These are phyloP conservation scores for Corynespora cassiicola DNA, from an alignment of 2,329 filamentous ascomycete species.

Conservation along the genomic window DNA sequence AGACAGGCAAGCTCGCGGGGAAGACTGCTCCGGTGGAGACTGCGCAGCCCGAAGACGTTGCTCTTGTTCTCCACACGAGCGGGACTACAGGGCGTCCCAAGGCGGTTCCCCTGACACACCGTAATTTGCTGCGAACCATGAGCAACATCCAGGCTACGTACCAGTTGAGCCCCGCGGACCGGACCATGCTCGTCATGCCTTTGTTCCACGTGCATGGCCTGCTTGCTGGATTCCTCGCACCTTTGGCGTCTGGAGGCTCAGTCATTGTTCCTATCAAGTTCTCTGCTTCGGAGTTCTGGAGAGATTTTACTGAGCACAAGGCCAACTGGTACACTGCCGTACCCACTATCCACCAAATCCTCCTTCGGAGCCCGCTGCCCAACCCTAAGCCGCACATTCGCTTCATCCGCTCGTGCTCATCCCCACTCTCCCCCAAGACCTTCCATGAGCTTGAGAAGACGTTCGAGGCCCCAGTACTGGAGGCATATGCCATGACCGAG, in stretches of 20 bases:
- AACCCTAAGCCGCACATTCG: conserved; percentile 74
- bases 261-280: conserved; percentile 81
- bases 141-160: conserved; percentile 82
- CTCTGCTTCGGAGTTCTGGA: conserved; percentile 84
- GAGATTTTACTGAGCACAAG: conserved; percentile 72
- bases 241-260: conserved; percentile 76
- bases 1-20: conserved; percentile 69
- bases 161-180: conserved; percentile 71
- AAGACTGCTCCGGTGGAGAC: conserved; percentile 57
- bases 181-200: conserved; percentile 88
- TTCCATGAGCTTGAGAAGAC: conserved; percentile 80
- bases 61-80: conserved; percentile 82
- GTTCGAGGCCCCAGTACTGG: conserved; percentile 80
- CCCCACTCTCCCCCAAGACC: conserved; percentile 79
- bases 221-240: conserved; percentile 80
- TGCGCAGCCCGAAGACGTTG: conserved; percentile 78
- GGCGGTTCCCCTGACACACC: conserved; percentile 80
- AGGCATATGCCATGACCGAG: conserved; percentile 94
- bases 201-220: conserved; percentile 92
- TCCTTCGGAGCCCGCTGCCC: conserved; percentile 76
- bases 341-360: conserved; percentile 90
- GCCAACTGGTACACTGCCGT: conserved; percentile 94
- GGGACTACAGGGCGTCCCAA: conserved; percentile 87
- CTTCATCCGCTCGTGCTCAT: conserved; percentile 88
- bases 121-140: conserved; percentile 83